Conservation (phyloP, 495 filamentous ascomycete species). For the Aspergillus sclerotioniger region DNA sequence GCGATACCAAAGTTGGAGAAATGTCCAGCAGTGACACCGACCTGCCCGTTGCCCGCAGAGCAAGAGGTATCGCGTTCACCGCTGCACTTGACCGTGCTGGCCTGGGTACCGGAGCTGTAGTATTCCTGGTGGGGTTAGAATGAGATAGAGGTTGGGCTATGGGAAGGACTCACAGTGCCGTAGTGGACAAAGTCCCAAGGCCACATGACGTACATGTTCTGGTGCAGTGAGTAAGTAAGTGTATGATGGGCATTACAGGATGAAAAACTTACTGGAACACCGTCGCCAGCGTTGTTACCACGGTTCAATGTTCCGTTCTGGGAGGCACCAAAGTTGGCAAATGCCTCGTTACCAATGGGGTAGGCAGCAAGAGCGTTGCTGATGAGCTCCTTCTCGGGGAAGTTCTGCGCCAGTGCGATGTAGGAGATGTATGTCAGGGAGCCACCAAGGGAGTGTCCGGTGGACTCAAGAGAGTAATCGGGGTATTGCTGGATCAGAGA, state of each 20-base stretch:
- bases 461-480: conserved; percentile 31
- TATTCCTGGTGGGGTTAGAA: conserved; percentile 27
- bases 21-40: conserved; percentile 29
- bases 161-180: conserved; percentile 25
- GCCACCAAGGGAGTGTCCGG: conserved; percentile 36
- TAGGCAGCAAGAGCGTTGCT: conserved; percentile 37
- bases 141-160: neutral
- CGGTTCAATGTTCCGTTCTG: conserved; percentile 30
- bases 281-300: conserved; percentile 31
- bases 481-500: conserved; percentile 28
- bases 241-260: neutral
- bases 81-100: conserved; percentile 20
- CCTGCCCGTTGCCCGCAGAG: conserved; percentile 33
- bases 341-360: conserved; percentile 34
- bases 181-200: conserved; percentile 31
- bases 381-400: conserved; percentile 28
- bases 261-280: conserved; percentile 27
- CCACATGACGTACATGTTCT: conserved; percentile 33
- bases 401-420: conserved; percentile 32
- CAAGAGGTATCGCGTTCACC: conserved; percentile 32
- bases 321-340: conserved; percentile 27
- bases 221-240: neutral
- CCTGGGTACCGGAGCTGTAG: conserved; percentile 30
- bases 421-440: conserved; percentile 36
- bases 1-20: conserved; percentile 32